Conservation (phyloP, 768 basidiomycete species). For the Suillus lakei region DNA sequence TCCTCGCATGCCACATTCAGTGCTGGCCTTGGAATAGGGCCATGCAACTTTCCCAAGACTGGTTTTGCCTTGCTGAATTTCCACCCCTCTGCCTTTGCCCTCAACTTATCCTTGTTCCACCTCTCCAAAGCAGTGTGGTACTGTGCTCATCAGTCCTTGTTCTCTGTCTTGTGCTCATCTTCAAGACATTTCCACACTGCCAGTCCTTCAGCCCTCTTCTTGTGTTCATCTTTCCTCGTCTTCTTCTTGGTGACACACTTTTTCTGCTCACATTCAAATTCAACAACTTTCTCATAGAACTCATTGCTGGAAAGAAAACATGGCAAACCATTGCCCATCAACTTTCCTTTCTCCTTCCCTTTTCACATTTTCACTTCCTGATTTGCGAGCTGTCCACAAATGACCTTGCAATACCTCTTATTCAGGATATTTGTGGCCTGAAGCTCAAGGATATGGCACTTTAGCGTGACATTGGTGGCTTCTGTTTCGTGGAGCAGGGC, state of each 20-base stretch:
- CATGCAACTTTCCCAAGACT: slow-evolving; percentile 6
- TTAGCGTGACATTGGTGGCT: neutral
- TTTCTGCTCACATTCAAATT: slow-evolving; percentile 14
- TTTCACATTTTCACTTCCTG: slow-evolving; percentile 11
- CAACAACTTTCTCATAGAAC: slow-evolving; percentile 14
- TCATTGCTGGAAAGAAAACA: slow-evolving; percentile 9
- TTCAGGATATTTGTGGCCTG: slow-evolving; percentile 11
- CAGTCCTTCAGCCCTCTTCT: slow-evolving; percentile 2
- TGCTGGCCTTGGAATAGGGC: slow-evolving; percentile 8
- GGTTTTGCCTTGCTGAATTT: slow-evolving; percentile 4
- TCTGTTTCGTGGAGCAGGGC: slow-evolving; percentile 3
- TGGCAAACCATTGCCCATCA: slow-evolving; percentile 9
- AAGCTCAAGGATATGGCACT: neutral
- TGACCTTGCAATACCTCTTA: slow-evolving; percentile 8
- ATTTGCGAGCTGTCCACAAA: slow-evolving; percentile 4
- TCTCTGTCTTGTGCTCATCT: slow-evolving; percentile 9
- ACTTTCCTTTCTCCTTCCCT: neutral
- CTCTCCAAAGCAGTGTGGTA: slow-evolving; percentile 5
- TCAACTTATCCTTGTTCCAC: neutral
- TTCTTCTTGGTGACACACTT: neutral
- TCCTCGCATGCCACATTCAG: neutral
- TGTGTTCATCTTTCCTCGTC: neutral
- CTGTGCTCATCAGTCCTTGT: neutral
- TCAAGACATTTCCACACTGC: slow-evolving; percentile 6
- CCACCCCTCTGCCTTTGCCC: slow-evolving; percentile 6